These are phyloP conservation scores for Suillus cothurnatus DNA, from an alignment of 768 basidiomycete species.

Conservation along the genomic window DNA sequence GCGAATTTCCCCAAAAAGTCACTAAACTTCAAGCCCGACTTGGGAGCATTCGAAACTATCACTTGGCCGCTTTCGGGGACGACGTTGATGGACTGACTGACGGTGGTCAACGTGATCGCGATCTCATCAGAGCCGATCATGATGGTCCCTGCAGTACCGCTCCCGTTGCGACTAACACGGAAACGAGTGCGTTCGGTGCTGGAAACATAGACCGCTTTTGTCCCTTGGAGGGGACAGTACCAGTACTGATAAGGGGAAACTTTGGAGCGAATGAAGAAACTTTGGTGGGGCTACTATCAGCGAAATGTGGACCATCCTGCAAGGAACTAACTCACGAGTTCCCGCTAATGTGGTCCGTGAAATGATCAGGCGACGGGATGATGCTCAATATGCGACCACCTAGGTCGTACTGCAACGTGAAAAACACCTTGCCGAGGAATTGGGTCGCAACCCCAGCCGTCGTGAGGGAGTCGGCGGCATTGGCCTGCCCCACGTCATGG, in stretches of 20 bases:
- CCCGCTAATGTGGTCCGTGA: not conserved
- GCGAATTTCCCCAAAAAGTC: not conserved
- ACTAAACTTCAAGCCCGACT: not conserved
- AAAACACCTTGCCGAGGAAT: not conserved
- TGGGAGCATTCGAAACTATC: not conserved
- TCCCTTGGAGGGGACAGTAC: too few relatives aligned
- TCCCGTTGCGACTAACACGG: too few relatives aligned
- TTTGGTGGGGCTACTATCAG: not conserved
- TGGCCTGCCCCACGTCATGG: not conserved
- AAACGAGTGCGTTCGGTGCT: too few relatives aligned
- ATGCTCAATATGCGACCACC: not conserved
- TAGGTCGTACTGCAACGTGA: not conserved
- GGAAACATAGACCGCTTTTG: too few relatives aligned
- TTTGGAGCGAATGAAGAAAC: too few relatives aligned
- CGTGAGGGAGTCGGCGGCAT: accelerated
- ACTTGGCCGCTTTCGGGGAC: not conserved
- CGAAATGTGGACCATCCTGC: not conserved
- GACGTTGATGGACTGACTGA: not conserved
- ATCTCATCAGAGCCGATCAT: not conserved
- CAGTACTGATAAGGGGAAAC: too few relatives aligned
- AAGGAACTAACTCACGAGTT: not conserved
- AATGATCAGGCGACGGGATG: not conserved
- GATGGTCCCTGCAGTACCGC: too few relatives aligned
- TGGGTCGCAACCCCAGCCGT: not conserved
- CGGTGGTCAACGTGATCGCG: not conserved